These are phyloP conservation scores for Magnusiomyces paraingens DNA, from an alignment of 1,139 yeast species.

Conservation along the genomic window DNA sequence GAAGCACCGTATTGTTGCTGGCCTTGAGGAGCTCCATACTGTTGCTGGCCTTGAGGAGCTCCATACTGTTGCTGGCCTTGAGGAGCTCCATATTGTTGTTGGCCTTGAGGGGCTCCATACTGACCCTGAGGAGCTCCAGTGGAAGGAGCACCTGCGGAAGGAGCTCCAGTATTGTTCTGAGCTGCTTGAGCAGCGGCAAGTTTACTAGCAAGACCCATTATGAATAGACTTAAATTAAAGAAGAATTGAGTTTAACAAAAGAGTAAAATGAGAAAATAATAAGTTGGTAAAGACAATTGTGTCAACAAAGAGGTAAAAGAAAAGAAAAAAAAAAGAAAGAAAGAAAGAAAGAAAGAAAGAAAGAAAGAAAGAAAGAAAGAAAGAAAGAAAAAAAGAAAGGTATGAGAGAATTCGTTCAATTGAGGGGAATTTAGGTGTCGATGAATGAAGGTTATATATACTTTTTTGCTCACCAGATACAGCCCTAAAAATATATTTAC, in stretches of 20 bases:
- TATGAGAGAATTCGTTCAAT: neutral
- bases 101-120: constrained; percentile 12
- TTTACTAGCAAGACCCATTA: constrained; percentile 18
- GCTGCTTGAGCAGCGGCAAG: constrained; percentile 15
- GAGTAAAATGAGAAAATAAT: neutral
- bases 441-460: too few relatives aligned
- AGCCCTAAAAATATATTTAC: neutral
- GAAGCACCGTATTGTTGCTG: constrained; percentile 22
- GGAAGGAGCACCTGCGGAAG: constrained; percentile 13
- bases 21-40: constrained; percentile 12
- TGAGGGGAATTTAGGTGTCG: too few relatives aligned
- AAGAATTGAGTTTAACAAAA: neutral
- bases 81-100: constrained; percentile 20
- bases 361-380: neutral
- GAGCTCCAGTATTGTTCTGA: constrained; percentile 6
- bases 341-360: neutral
- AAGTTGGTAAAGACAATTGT: too few relatives aligned
- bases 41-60: constrained; percentile 10
- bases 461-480: too few relatives aligned
- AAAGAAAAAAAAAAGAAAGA: neutral
- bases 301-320: too few relatives aligned
- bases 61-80: constrained; percentile 8
- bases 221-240: neutral
- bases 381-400: neutral
- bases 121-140: constrained; percentile 9